Evolutionary conservation across 2,329 filamentous ascomycete species (phyloP).

Genomic region (Talaromyces islandicus): DNA sequence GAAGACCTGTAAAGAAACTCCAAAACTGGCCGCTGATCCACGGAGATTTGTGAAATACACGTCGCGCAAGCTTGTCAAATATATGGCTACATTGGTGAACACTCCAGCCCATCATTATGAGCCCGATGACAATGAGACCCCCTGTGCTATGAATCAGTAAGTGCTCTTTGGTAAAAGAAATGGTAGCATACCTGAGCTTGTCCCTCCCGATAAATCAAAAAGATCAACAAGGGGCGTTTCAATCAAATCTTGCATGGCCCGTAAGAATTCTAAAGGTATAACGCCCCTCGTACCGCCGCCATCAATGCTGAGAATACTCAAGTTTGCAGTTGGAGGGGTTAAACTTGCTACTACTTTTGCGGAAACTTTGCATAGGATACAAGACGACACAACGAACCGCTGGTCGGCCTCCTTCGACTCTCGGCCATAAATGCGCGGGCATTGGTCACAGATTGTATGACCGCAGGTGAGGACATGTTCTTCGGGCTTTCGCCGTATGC

Average conservation of each 20-base stretch:
- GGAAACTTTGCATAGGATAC: slow-evolving; percentile 19
- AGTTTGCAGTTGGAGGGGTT: slow-evolving; percentile 26
- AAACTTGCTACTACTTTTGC: slow-evolving; percentile 16
- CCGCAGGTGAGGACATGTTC: slow-evolving; percentile 25
- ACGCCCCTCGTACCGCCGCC: slow-evolving; percentile 24
- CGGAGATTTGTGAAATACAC: too few species aligned
- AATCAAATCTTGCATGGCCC: slow-evolving; percentile 10
- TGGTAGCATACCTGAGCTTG: not conserved
- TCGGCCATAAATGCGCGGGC: slow-evolving; percentile 23
- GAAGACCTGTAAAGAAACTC: not conserved
- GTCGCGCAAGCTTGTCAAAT: too few species aligned
- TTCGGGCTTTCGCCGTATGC: slow-evolving; percentile 21
- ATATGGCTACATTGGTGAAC: too few species aligned
- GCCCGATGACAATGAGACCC: too few species aligned
- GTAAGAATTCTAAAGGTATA: slow-evolving; percentile 11
- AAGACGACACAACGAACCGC: slow-evolving; percentile 11
- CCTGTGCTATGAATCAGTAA: too few species aligned
- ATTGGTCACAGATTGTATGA: slow-evolving; percentile 30
- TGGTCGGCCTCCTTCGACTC: slow-evolving; percentile 15
- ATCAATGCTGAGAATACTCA: slow-evolving; percentile 31
- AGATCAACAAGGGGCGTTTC: slow-evolving; percentile 4
- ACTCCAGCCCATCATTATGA: too few species aligned
- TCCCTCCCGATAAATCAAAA: slow-evolving; percentile 1
- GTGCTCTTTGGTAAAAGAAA: too few species aligned
- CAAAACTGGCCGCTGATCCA: too few species aligned